These are phyloP conservation scores for Solanum hybrid DNA, from an alignment of 305 asterid genomes.

Conservation along the genomic window DNA sequence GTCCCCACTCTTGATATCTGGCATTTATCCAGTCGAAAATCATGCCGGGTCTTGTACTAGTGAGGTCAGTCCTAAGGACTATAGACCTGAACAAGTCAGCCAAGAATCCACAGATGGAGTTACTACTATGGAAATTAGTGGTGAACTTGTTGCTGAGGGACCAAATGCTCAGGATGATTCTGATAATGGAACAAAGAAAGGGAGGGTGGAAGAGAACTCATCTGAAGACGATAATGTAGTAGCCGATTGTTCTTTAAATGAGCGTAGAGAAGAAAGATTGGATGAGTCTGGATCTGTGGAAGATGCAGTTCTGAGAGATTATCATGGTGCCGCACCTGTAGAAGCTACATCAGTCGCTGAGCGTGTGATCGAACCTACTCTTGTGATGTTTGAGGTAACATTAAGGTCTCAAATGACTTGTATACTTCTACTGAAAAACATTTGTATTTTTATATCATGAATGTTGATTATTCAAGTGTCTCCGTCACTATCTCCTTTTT, in stretches of 20 bases:
- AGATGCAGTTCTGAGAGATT: conserved; percentile 47
- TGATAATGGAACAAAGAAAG: conserved; percentile 67
- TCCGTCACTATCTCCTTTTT: background rate
- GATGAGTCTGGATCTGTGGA: conserved; percentile 48
- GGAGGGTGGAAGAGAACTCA: conserved; percentile 60
- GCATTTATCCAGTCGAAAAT: conserved; percentile 25
- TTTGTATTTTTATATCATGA: background rate
- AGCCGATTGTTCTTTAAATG: conserved; percentile 55
- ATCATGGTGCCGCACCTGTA: conserved; percentile 55
- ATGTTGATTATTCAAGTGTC: conserved; percentile 1
- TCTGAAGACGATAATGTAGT: conserved; percentile 52
- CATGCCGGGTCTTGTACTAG: conserved; percentile 29
- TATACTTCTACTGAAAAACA: background rate
- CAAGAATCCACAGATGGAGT: conserved; percentile 60
- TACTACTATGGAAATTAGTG: conserved; percentile 74
- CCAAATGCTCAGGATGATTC: conserved; percentile 52
- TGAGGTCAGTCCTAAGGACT: conserved; percentile 55
- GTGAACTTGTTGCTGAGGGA: conserved; percentile 51
- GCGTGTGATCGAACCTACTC: conserved; percentile 86
- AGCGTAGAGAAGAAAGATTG: conserved; percentile 47
- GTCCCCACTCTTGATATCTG: conserved; percentile 36
- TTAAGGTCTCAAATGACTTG: background rate
- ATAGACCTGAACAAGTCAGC: conserved; percentile 43
- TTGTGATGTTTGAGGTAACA: conserved; percentile 96
- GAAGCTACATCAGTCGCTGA: conserved; percentile 85